Percentiles rank a stretch among this genome's conserved stretches.
phyloP scores from a whole-genome alignment of 768 basidiomycete species.

The Boletus sensibilis region DNA sequence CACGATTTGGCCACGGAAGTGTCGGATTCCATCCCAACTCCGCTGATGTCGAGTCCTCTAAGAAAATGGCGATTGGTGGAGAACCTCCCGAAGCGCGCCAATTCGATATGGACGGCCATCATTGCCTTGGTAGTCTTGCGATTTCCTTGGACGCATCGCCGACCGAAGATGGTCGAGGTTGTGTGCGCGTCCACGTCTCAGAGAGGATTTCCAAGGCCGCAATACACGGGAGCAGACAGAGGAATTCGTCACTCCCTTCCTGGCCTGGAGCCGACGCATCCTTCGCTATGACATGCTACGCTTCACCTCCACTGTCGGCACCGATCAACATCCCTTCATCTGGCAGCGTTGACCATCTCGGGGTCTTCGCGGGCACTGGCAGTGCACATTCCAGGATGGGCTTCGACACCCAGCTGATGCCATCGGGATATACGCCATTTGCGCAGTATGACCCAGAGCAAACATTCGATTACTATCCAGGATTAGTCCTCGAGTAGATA shows the following conservation, averaged over 20 bases:
- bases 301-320: conserved; percentile 39
- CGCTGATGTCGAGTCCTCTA: conserved; percentile 34
- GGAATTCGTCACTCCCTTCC: conserved; percentile 21
- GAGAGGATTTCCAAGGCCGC: conserved; percentile 33
- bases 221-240: conserved; percentile 17
- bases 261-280: conserved; percentile 26
- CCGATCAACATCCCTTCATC: conserved; percentile 38
- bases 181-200: conserved; percentile 67
- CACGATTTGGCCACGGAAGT: conserved; percentile 35
- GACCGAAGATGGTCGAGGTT: conserved; percentile 67
- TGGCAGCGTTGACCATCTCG: conserved; percentile 33
- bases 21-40: conserved; percentile 50
- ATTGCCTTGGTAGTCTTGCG: conserved; percentile 55
- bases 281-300: conserved; percentile 21
- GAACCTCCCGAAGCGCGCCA: conserved; percentile 49
- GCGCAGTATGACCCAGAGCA: conserved; percentile 26
- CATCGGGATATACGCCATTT: conserved; percentile 32
- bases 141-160: conserved; percentile 72
- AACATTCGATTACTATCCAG: conserved; percentile 31
- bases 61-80: conserved; percentile 33
- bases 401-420: conserved; percentile 24
- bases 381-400: conserved; percentile 28
- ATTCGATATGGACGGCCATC: conserved; percentile 45
- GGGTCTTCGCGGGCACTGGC: conserved; percentile 63
- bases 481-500: conserved; percentile 25